Percentiles rank a stretch among this genome's conserved stretches.
phyloP scores from a whole-genome alignment of 768 basidiomycete species.

The Tulasnella sp. region DNA sequence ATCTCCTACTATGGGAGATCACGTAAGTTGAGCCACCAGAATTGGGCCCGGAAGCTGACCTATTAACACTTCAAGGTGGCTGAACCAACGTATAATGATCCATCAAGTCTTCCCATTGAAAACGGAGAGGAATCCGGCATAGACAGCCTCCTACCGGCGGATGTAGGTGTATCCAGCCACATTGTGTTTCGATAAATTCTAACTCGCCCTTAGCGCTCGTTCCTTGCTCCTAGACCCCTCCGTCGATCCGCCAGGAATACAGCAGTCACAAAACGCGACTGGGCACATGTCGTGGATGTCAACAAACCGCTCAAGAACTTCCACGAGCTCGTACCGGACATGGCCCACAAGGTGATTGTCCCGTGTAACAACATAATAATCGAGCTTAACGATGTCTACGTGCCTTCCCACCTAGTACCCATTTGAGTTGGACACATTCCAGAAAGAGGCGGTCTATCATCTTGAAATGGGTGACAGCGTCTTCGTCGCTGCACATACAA shows the following conservation, averaged over 20 bases:
- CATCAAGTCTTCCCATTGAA: conserved; percentile 9
- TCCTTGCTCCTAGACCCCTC: conserved; percentile 45
- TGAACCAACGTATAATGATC: conserved; percentile 20
- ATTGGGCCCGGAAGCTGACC: conserved; percentile 14
- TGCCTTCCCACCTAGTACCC: conserved; percentile 55
- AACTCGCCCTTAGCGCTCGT: conserved; percentile 36
- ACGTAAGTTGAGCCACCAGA: not conserved
- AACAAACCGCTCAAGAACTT: conserved; percentile 85
- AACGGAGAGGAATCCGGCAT: conserved; percentile 38
- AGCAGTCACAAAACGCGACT: conserved; percentile 70
- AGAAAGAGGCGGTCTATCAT: conserved; percentile 97
- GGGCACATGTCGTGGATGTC: conserved; percentile 96
- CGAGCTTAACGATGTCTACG: not conserved
- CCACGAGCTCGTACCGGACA: conserved; percentile 84
- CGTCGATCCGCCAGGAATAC: conserved; percentile 31
- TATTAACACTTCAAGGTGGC: conserved; percentile 22
- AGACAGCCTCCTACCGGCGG: conserved; percentile 61
- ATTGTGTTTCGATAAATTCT: not conserved
- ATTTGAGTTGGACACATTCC: conserved; percentile 97
- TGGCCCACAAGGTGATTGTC: conserved; percentile 73
- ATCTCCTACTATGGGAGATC: not conserved
- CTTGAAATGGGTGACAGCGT: conserved; percentile 95
- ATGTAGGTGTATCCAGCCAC: too few relatives aligned
- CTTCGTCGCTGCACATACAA: conserved; percentile 99
- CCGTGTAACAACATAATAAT: too few relatives aligned